These are phyloP conservation scores for Mortierella hygrophila DNA, from an alignment of 192 early-diverging fungal species.

Conservation along the genomic window DNA sequence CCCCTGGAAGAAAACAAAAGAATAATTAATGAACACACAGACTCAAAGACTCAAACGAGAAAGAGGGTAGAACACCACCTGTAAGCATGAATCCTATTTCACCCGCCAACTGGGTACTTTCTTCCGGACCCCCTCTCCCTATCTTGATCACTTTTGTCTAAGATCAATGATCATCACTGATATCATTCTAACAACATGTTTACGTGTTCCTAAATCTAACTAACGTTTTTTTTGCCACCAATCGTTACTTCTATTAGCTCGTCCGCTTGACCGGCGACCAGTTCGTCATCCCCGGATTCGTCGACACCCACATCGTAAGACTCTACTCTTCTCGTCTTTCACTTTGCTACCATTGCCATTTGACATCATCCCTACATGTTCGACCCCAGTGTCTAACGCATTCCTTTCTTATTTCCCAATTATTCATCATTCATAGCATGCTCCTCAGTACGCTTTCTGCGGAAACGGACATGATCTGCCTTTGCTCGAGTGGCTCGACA, in stretches of 20 bases:
- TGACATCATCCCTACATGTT: not conserved
- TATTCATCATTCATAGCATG: conserved; percentile 68
- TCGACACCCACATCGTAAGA: conserved; percentile 91
- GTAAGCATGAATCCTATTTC: conserved; percentile 41
- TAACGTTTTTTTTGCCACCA: not conserved
- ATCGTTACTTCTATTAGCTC: conserved; percentile 12
- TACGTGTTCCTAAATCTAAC: not conserved
- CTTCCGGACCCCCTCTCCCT: not conserved
- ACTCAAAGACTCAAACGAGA: not conserved
- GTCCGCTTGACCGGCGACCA: conserved; percentile 63
- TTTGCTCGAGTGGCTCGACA: conserved; percentile 90
- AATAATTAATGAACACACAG: not conserved
- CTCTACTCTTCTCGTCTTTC: not conserved
- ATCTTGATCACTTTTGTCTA: not conserved
- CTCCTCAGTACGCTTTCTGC: conserved; percentile 90
- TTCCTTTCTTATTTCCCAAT: not conserved
- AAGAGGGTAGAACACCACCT: conserved; percentile 5
- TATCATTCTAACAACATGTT: conserved; percentile 35
- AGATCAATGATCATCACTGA: conserved; percentile 31
- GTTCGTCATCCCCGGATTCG: conserved; percentile 90
- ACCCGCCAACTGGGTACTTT: conserved; percentile 23
- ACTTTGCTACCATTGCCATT: not conserved
- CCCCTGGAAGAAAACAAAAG: conserved; percentile 14
- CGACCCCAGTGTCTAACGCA: not conserved
- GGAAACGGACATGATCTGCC: conserved; percentile 93